Evolutionary conservation across 2,329 filamentous ascomycete genomes (phyloP).

Genomic region (Trichoderma harzianum): DNA sequence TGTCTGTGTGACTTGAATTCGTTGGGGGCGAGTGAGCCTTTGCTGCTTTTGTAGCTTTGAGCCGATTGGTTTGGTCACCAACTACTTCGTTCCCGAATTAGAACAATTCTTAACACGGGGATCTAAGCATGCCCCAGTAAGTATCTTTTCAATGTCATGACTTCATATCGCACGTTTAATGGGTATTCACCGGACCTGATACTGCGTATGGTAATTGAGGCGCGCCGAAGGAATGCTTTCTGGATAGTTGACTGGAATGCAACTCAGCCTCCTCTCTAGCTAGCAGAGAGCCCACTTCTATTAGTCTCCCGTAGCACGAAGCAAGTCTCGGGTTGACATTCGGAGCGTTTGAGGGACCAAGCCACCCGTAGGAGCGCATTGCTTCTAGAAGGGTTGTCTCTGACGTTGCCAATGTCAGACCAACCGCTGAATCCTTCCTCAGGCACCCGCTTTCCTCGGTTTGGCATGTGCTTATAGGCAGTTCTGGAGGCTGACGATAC

Average conservation of each 20-base stretch:
- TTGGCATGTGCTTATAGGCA: not conserved
- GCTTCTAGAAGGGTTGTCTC: not conserved
- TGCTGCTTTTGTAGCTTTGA: not conserved
- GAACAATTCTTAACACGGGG: not conserved
- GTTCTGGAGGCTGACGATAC: not conserved
- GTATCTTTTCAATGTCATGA: not conserved
- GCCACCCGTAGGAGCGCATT: not conserved
- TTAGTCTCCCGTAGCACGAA: not conserved
- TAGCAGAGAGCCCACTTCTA: not conserved
- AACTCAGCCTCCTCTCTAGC: not conserved
- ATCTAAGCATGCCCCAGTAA: too few species aligned
- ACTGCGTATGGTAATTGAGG: not conserved
- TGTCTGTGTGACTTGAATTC: not conserved
- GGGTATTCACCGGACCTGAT: not conserved
- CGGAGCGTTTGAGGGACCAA: not conserved
- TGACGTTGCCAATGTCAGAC: not conserved
- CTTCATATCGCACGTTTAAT: not conserved
- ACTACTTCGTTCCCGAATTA: not conserved
- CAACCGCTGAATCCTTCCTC: not conserved
- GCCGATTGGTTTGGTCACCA: not conserved
- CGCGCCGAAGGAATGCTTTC: not conserved
- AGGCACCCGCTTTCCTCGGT: not conserved
- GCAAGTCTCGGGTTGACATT: not conserved
- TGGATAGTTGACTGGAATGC: not conserved
- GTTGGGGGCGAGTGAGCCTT: not conserved